Evolutionary conservation across 2,329 filamentous ascomycete species (phyloP).

Genomic region (Torrubiella hemipterigena): DNA sequence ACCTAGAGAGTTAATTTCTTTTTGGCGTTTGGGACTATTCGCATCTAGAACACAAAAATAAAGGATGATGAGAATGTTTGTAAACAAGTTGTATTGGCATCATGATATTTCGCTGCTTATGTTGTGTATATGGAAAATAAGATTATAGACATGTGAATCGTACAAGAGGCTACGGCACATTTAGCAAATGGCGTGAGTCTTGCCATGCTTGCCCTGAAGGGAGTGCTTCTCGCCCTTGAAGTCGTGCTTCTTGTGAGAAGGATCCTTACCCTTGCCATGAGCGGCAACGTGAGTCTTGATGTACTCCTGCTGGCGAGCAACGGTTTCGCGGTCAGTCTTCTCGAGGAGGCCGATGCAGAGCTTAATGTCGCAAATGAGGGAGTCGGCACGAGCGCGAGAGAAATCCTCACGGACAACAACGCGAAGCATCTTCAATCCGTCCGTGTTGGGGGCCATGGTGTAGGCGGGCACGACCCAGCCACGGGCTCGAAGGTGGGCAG

Average conservation of each 20-base stretch:
- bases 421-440: constrained; percentile 78
- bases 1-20: too few relatives aligned
- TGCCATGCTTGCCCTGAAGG: constrained; percentile 78
- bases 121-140: too few relatives aligned
- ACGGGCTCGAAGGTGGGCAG: constrained; percentile 73
- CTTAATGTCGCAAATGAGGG: constrained; percentile 67
- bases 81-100: too few relatives aligned
- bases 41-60: too few relatives aligned
- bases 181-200: constrained; percentile 81
- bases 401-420: constrained; percentile 93
- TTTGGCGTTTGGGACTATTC: too few relatives aligned
- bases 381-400: constrained; percentile 67
- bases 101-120: too few relatives aligned
- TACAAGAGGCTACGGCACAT: not conserved
- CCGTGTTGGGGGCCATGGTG: constrained; percentile 86
- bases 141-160: too few relatives aligned
- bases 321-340: constrained; percentile 58
- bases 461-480: constrained; percentile 94
- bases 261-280: constrained; percentile 40
- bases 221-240: constrained; percentile 66
- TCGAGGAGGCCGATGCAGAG: constrained; percentile 60
- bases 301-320: constrained; percentile 59
- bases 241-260: constrained; percentile 25
- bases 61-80: too few relatives aligned
- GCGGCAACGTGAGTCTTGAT: constrained; percentile 44